These are phyloP conservation scores for Russula brevipes DNA, from an alignment of 768 basidiomycete species.

Conservation along the genomic window DNA sequence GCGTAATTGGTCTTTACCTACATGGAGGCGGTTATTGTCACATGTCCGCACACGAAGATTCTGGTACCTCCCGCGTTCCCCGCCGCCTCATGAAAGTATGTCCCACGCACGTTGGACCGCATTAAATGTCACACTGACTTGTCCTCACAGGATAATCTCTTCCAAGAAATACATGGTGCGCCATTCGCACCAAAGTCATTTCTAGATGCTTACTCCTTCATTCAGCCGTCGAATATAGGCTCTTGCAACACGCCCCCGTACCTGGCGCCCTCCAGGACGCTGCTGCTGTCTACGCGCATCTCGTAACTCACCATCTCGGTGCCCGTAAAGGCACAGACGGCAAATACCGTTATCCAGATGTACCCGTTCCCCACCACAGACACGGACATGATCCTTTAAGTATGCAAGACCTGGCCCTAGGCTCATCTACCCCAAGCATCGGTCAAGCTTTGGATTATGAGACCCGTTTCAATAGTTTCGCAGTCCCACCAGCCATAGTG, in stretches of 20 bases:
- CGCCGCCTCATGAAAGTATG: slow-evolving; percentile 41
- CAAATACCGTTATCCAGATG: slow-evolving; percentile 25
- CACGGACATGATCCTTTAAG: background rate
- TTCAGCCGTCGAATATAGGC: slow-evolving; percentile 45
- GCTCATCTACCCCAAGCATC: background rate
- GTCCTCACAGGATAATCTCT: slow-evolving; percentile 29
- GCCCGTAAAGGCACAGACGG: slow-evolving; percentile 26
- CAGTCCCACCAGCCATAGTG: background rate
- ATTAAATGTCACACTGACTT: background rate
- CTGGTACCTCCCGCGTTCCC: slow-evolving; percentile 46
- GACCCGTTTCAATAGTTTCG: background rate
- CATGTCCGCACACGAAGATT: slow-evolving; percentile 50
- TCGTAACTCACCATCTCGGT: slow-evolving; percentile 33
- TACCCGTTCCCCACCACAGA: slow-evolving; percentile 22
- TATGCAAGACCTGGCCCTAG: too few species aligned
- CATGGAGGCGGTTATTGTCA: slow-evolving; percentile 56
- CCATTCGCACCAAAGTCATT: background rate
- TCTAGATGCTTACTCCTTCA: background rate
- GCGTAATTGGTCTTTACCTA: slow-evolving; percentile 44
- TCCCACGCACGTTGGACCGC: background rate
- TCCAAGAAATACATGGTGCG: slow-evolving; percentile 34
- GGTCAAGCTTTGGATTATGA: background rate
- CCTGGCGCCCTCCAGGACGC: slow-evolving; percentile 52
- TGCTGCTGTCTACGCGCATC: slow-evolving; percentile 47
- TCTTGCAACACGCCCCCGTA: slow-evolving; percentile 48